Evolutionary conservation across 176 grass and related monocot genomes (phyloP), one percentile per base, ranked within the genome.

Genomic region (Phoenix roebelenii): DNA sequence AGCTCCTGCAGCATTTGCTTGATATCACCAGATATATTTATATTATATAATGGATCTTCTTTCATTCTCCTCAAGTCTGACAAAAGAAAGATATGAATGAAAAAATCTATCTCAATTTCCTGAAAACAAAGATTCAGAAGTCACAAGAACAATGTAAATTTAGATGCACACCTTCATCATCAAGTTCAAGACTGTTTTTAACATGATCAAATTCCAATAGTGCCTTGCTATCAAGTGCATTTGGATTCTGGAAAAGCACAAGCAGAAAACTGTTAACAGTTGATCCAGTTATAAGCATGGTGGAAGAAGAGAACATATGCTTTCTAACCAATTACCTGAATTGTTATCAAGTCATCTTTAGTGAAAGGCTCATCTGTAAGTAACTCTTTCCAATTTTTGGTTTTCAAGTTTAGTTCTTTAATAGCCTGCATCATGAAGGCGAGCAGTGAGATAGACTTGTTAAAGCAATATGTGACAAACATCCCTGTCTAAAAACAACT

Each of bases 1-100:
- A 97, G 86, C 35, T 97, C 92, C 53, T 80, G 84, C 3, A 97
- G 72, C 92, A 91, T 97, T 88, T 91, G 81, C 85, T 97, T 88
- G 65, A 97, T 74, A 77, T 97, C 92, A 70, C 92, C 92, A 32
- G 92, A 87, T 70, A 97, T 50, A 75, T 97, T 91, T 69, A 97
- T 91, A 52, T 97, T 97, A 56, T 88, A 97, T 22, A 83, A 68
- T 52, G 92, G 92, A 55, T 97, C 92, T 79, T 97, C 84, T 73
- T 88, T 85, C 92, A 88, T 90, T 69, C 80, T 78, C 66, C 65
- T 79, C 29, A 91, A 78, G 74, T 91, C 92, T 97, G 35, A 44
- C 35, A 44, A 44, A 60, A 23, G 9, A 62, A 66, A 76, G 61
- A 59, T 30, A 44, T 9, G 12, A 44, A 44, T 12, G 7, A 9